Evolutionary conservation across 805 yeast species (phyloP).

Genomic region (Kuraishia molischiana): DNA sequence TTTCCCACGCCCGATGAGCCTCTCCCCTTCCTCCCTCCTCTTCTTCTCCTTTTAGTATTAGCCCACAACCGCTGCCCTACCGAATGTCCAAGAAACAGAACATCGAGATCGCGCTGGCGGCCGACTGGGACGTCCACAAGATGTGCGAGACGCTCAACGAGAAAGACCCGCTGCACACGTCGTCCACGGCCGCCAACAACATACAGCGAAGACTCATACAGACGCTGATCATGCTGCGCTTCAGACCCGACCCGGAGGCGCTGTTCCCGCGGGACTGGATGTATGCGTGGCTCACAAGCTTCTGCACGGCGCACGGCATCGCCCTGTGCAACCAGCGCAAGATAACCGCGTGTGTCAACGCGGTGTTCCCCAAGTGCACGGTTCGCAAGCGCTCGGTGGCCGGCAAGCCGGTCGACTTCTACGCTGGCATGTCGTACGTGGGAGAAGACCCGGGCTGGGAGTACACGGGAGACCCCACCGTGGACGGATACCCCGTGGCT

Average conservation of each 20-base stretch:
- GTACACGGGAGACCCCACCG: not conserved
- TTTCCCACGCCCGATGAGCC: no score
- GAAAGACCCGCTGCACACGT: no score
- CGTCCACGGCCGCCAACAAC: not conserved
- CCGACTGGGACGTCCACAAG: no score
- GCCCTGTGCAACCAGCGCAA: not conserved
- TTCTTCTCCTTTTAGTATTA: no score
- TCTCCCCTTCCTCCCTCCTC: no score
- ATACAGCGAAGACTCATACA: not conserved
- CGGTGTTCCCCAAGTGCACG: not conserved
- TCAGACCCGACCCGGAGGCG: not conserved
- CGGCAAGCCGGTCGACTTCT: not conserved
- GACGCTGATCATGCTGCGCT: not conserved
- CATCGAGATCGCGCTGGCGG: no score
- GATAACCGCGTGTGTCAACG: not conserved
- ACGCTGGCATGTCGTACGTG: not conserved
- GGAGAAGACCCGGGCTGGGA: constrained; percentile 1
- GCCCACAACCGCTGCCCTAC: no score
- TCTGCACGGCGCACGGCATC: not conserved
- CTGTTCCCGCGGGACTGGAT: not conserved
- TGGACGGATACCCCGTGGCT: not conserved
- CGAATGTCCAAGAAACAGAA: no score
- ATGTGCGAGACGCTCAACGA: no score
- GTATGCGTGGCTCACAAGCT: not conserved
- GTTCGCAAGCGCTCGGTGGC: not conserved